Percentiles rank a stretch among this genome's conserved stretches.
These are phyloP conservation scores for Penicillium crustosum DNA, from an alignment of 2,329 filamentous ascomycete species.

Conservation along the genomic window DNA sequence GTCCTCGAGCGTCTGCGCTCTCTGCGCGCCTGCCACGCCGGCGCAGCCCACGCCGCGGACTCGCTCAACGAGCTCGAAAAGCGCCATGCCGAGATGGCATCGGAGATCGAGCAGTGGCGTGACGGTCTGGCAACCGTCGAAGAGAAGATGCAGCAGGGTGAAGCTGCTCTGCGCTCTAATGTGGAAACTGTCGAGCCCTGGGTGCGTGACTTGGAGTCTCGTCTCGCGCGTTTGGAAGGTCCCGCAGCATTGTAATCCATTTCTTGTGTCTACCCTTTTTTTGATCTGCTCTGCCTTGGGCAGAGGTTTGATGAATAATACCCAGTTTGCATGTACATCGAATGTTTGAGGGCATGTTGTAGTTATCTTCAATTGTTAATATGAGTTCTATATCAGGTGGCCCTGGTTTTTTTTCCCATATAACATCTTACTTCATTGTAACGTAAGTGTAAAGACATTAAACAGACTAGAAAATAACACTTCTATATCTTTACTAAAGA, in stretches of 20 bases:
- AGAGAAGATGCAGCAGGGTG: conserved; percentile 67
- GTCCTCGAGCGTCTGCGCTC: conserved; percentile 83
- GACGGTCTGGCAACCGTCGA: conserved; percentile 79
- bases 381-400: conserved; percentile 1
- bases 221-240: conserved; percentile 62
- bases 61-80: conserved; percentile 75
- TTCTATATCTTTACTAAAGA: background rate
- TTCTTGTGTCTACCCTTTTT: conserved; percentile 5
- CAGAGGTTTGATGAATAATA: conserved; percentile 26
- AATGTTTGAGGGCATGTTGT: conserved; percentile 6
- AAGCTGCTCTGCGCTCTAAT: conserved; percentile 71
- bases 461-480: background rate
- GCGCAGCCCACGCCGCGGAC: conserved; percentile 77
- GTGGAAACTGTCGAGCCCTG: conserved; percentile 81
- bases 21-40: conserved; percentile 78
- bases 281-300: conserved; percentile 6
- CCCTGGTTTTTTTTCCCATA: background rate
- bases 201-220: conserved; percentile 82
- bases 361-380: conserved; percentile 8
- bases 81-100: conserved; percentile 76
- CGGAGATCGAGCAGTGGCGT: conserved; percentile 82
- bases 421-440: too few relatives aligned
- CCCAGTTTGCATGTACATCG: conserved; percentile 21
- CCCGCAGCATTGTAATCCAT: conserved; percentile 15
- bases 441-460: background rate